These are phyloP conservation scores for Cornus suecica DNA, from an alignment of 148 eudicot species.

Conservation along the genomic window DNA sequence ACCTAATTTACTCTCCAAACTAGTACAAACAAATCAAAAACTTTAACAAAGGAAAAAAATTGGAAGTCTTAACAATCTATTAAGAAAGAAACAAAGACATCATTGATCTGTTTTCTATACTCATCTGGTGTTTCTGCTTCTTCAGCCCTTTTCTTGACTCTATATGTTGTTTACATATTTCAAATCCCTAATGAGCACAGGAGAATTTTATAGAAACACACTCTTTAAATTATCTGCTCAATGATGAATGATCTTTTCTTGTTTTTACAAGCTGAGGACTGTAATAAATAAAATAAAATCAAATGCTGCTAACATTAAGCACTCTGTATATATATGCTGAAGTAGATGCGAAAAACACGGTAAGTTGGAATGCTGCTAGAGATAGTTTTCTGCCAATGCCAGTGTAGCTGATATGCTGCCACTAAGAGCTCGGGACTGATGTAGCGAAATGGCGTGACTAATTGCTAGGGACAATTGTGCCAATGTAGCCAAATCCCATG, in stretches of 20 bases:
- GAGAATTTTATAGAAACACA: background rate
- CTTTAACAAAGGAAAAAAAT: background rate
- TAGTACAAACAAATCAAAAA: background rate
- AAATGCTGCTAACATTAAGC: conserved; percentile 9
- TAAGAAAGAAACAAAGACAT: conserved; percentile 1
- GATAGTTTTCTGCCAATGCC: background rate
- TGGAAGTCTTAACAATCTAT: conserved; percentile 14
- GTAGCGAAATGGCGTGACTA: no score
- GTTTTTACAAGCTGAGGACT: background rate
- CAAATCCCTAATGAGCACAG: no score
- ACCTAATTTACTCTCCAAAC: conserved; percentile 17
- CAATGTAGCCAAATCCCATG: conserved; percentile 89
- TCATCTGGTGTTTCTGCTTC: background rate
- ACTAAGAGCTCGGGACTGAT: conserved; percentile 23
- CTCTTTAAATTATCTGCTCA: background rate
- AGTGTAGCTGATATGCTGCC: background rate
- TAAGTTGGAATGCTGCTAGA: background rate
- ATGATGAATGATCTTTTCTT: background rate
- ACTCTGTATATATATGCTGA: background rate
- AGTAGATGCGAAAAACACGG: conserved; percentile 7
- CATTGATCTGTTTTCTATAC: conserved; percentile 5
- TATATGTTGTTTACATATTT: background rate
- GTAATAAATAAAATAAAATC: conserved; percentile 15
- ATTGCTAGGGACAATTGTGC: conserved; percentile 76
- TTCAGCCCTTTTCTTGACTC: background rate